These are phyloP conservation scores for Zarea fungicola DNA, from an alignment of 2,329 filamentous ascomycete species.

Conservation along the genomic window DNA sequence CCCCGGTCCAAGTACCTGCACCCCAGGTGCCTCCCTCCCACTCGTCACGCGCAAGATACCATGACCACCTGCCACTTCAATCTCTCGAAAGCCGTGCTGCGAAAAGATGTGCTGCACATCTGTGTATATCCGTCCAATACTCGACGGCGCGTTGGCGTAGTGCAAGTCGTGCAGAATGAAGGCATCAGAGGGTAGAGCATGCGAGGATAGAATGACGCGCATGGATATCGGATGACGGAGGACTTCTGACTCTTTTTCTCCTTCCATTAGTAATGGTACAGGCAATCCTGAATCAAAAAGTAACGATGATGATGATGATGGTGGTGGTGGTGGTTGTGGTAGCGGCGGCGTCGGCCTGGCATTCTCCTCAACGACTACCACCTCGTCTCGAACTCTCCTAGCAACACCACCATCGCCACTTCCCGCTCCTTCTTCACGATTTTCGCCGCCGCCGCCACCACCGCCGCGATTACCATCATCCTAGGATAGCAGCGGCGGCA, in stretches of 20 bases:
- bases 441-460: neutral
- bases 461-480: neutral
- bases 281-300: no score
- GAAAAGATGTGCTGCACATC: slow-evolving; percentile 1
- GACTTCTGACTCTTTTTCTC: no score
- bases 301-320: no score
- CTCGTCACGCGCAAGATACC: neutral
- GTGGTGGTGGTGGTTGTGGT: neutral
- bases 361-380: neutral
- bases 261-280: no score
- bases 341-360: neutral
- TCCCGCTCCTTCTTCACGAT: neutral
- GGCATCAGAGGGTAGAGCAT: neutral
- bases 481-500: neutral
- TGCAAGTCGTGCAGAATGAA: slow-evolving; percentile 5
- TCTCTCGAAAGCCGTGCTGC: slow-evolving; percentile 1
- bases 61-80: neutral
- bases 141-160: neutral
- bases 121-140: neutral
- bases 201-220: slow-evolving; percentile 1
- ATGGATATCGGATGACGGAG: neutral
- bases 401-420: neutral
- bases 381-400: neutral
- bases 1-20: neutral
- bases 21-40: neutral